phyloP scores from a whole-genome alignment of 139 green algal genomes.

The Haematococcus lacustris region DNA sequence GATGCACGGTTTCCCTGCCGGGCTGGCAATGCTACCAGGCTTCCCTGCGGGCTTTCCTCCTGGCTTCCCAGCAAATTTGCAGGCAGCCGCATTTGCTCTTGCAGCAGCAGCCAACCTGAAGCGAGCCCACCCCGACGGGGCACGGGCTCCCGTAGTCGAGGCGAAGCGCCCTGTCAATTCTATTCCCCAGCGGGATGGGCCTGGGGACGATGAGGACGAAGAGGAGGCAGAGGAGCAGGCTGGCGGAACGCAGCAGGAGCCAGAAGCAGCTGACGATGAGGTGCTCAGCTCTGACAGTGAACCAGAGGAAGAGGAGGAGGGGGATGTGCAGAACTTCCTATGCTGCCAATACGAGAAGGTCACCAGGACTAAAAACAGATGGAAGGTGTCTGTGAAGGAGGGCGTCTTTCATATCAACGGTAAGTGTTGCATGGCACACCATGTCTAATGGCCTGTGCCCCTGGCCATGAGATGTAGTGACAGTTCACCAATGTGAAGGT shows the following conservation, averaged over 20 bases:
- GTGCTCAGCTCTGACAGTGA: conserved; percentile 30
- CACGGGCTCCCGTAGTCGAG: too few species aligned
- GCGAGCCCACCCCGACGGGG: too few species aligned
- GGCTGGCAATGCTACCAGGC: too few species aligned
- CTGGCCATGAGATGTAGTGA: too few species aligned
- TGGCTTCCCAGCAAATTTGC: too few species aligned
- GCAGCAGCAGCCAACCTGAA: not conserved
- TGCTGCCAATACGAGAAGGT: conserved; percentile 51
- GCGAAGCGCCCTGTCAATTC: too few species aligned
- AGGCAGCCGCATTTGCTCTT: not conserved
- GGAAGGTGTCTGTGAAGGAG: conserved; percentile 58
- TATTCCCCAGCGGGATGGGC: conserved; percentile 5
- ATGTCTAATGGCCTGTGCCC: too few species aligned
- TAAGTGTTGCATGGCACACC: too few species aligned
- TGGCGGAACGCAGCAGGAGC: not conserved
- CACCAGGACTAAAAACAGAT: conserved; percentile 51
- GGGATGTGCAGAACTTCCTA: conserved; percentile 36
- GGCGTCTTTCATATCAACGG: conserved; percentile 67
- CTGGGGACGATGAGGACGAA: conserved; percentile 17
- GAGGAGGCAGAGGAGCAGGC: conserved; percentile 20
- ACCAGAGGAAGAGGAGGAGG: conserved; percentile 32
- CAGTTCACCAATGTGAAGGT: too few species aligned
- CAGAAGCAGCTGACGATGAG: conserved; percentile 19
- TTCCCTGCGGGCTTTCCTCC: too few species aligned
- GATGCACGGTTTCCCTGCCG: too few species aligned